Evolutionary conservation across 78 protist genomes (phyloP), one percentile per base, ranked within the genome.

Genomic region (Cavenderia fasciculata): DNA sequence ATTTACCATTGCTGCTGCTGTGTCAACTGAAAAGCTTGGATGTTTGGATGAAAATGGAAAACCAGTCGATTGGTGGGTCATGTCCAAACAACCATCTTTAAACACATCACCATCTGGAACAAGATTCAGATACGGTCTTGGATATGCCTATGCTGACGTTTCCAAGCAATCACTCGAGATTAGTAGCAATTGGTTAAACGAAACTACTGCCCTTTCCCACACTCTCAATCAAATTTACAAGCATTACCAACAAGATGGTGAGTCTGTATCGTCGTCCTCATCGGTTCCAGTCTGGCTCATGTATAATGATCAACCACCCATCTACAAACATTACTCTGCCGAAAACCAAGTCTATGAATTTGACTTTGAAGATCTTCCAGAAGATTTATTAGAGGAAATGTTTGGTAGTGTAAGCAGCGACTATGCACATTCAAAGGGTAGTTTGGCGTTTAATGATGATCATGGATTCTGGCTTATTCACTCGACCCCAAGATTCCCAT

Each of bases 381-480:
- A 59, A 11, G 51, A 59, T 34, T 59, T 38, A 14, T 38, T 38
- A 11, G 66, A 59, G 11, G n/a, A n/a, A n/a, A n/a, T n/a, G n/a
- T n/a, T n/a, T n/a, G n/a, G n/a, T n/a, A n/a, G n/a, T 2, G 75
- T 54, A 6, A 63, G 62, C 36, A 65, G 76, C 25, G 34, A 31
- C 3, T 87, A 43, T 29, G 96, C 91, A 1, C 96, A 94, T 59
- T 43, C 54, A 14, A 94, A 94, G 57, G 96, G 96, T 29, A 87
- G n/a, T 19, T 31, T 88, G 16, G 92, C 88, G 10, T 75, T 88
- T 11, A 36, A 36, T 16, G 29, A 36, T 21, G 18, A n/a, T 11
- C n/a, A 44, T 8, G 96, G 96, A 11, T 94, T 65, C 49, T 94
- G 94, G 94, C 71, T 94, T 4, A 74, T 94, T 49, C 96, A 94